Evolutionary conservation across 345 rosid genomes (phyloP).

Genomic region (Ceriops zippeliana): DNA sequence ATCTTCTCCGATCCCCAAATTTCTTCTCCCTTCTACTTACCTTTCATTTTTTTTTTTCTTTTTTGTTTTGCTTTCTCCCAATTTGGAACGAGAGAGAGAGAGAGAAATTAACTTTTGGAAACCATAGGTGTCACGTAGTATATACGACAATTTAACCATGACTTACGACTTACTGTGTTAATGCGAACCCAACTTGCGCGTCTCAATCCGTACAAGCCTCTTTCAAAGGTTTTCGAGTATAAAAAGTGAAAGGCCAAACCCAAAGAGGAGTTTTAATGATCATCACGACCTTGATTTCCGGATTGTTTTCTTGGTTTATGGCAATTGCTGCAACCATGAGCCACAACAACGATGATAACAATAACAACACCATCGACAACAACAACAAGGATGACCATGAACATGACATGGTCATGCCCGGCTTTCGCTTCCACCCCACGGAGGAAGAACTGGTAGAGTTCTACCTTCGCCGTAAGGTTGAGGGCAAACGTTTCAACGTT

Average conservation of each 20-base stretch:
- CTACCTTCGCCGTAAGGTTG: constrained; percentile 99
- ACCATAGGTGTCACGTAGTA: background rate
- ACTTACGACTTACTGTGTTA: constrained; percentile 8
- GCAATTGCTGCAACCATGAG: constrained; percentile 68
- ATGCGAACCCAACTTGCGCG: constrained; percentile 23
- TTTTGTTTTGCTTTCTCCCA: background rate
- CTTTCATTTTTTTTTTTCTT: background rate
- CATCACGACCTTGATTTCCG: background rate
- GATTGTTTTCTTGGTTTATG: constrained; percentile 37
- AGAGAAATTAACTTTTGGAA: background rate
- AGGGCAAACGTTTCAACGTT: constrained; percentile 97
- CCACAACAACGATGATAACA: constrained; percentile 28
- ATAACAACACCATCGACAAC: constrained; percentile 21
- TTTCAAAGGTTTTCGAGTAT: constrained; percentile 15
- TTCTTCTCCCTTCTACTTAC: constrained; percentile 19
- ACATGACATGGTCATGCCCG: constrained; percentile 97
- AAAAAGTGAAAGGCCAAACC: constrained; percentile 16
- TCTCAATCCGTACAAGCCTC: constrained; percentile 22
- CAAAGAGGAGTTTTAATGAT: constrained; percentile 7
- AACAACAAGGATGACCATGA: constrained; percentile 60
- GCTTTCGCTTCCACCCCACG: constrained; percentile 95
- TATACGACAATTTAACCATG: constrained; percentile 4
- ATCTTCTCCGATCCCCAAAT: constrained; percentile 11
- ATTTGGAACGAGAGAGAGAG: background rate
- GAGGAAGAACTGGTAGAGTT: constrained; percentile 99